Evolutionary conservation across 1,139 yeast genomes (phyloP), one percentile per base, ranked within the genome.

Genomic region (Zygosaccharomyces sapae): DNA sequence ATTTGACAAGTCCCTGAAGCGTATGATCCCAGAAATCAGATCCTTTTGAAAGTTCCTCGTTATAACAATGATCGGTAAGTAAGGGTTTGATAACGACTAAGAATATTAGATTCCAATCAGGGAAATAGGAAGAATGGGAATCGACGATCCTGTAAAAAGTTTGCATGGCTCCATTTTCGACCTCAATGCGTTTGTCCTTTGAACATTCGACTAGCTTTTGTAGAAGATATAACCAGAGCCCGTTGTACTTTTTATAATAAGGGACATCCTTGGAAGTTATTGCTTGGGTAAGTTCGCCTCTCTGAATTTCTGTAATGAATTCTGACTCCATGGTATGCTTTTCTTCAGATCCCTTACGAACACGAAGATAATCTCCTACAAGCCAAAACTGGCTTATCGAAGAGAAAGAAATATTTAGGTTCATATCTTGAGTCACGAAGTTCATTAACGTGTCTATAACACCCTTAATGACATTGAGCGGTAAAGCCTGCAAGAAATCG

Each of bases 341-440:
- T 4, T 35, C 33, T 3, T 51, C 44, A 10, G 44, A 38, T n/a
- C 37, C 39, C 33, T 43, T 41, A 25, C 59, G 53, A 5, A 65
- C 63, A 49, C 76, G 79, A 41, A 86, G 69, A 47, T 83, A 80
- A 61, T 90, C 97, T 55, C 96, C 85, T 5, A 90, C 79, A 30
- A 85, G 67, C 97, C 97, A 92, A 61, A 88, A 90, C 57, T 88
- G 86, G 58, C 96, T 86, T 6, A 89, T 86, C 0, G 96, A 82
- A 45, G 95, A 86, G 62, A 90, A 89, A 0, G 96, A 86, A 30
- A 88, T 86, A 62, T 92, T 92, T 55, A 90, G 68, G 55, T 89
- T 96, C 52, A 71, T 73, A 2, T 67, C 68, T 58, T 92, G 97
- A 9, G 74, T 68, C 39, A 88, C 83, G 65, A 88, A 92, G 52